Base-by-base conservation (phyloP, 1,284 basidiomycete genomes). In the Cutaneotrichosporon sp. region DNA sequence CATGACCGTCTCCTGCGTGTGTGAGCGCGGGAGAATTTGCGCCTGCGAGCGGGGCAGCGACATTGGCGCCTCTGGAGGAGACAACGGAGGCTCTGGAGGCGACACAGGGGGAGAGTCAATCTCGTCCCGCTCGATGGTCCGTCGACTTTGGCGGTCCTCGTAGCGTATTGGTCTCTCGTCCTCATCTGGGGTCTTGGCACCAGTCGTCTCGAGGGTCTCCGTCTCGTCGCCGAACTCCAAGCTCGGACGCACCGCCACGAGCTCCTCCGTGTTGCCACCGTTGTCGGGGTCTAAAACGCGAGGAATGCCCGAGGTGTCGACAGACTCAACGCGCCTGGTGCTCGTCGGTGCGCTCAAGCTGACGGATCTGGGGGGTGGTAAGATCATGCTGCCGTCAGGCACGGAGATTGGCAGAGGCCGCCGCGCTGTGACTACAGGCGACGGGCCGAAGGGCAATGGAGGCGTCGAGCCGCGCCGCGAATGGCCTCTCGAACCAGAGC, bases 311-410 rank as follows among this genome's bases (percentile, higher is more conserved):
- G 51, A 13, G 51, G 51, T 13, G 30, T 31, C 51, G 51, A 56
- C 30, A 31, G 34, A 6, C 40, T 55, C 60, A 14, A 51, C 38
- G 18, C 40, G 36, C 26, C 26, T 58, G 7, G 30, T 42, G 22
- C 49, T 62, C 26, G 55, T 49, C 30, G 50, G 56, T 5, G 56
- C 56, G 26, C 49, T 26, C 4, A 63, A 32, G 50, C 56, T 55
- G 11, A 26, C 40, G 32, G 14, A 13, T 30, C 57, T 56, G 16
- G 50, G 36, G 2, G 62, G 57, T 1, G 56, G 56, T 9, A 53
- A 11, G n/a, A 62, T 60, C 38, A 11, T 10, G 10, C 16, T 22
- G 3, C 21, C 38, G 11, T n/a, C 34, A 11, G 51, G 50, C 32
- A 42, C 9, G 30, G n/a, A 22, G 46, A 56, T 50, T 30, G 55